Percentiles rank a stretch among this genome's conserved stretches.
These are phyloP conservation scores for Neofusicoccum ribis DNA, from an alignment of 2,329 filamentous ascomycete genomes.

Conservation along the genomic window DNA sequence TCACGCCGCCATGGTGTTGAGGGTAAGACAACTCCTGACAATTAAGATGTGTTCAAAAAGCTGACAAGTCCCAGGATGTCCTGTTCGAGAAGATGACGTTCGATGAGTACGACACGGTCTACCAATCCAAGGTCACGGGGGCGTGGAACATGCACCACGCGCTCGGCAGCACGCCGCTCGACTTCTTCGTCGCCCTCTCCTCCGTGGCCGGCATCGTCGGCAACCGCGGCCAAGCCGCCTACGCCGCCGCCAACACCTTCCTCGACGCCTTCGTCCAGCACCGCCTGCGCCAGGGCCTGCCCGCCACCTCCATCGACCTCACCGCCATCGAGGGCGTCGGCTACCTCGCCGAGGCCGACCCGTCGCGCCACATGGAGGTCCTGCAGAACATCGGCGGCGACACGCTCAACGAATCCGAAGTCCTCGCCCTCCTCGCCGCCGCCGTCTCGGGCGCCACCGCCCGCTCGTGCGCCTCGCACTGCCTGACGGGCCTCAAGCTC, in stretches of 20 bases:
- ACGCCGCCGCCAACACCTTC: constrained; percentile 34
- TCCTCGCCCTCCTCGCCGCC: constrained; percentile 16
- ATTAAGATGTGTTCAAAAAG: constrained; percentile 17
- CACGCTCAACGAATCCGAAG: constrained; percentile 13
- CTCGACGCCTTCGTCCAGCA: constrained; percentile 31
- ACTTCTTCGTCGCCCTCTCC: constrained; percentile 24
- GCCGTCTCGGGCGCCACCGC: neutral
- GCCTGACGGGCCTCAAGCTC: constrained; percentile 12
- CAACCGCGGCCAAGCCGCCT: constrained; percentile 31
- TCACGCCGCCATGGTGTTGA: constrained; percentile 32
- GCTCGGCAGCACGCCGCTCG: constrained; percentile 27
- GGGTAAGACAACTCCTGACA: constrained; percentile 24
- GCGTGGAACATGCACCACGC: constrained; percentile 29
- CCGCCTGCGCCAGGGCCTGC: constrained; percentile 23
- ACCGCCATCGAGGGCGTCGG: constrained; percentile 31
- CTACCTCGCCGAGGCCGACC: constrained; percentile 18
- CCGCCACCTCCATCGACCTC: constrained; percentile 23
- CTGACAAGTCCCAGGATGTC: neutral
- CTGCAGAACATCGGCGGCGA: constrained; percentile 17
- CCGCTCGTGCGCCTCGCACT: constrained; percentile 3
- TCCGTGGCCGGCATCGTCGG: constrained; percentile 25
- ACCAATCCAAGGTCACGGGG: constrained; percentile 32
- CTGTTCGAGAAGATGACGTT: constrained; percentile 18
- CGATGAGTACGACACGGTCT: constrained; percentile 23
- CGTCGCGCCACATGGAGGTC: neutral